Conservation (phyloP, 192 early-diverging fungal genomes). For the Coemansia sp. region DNA sequence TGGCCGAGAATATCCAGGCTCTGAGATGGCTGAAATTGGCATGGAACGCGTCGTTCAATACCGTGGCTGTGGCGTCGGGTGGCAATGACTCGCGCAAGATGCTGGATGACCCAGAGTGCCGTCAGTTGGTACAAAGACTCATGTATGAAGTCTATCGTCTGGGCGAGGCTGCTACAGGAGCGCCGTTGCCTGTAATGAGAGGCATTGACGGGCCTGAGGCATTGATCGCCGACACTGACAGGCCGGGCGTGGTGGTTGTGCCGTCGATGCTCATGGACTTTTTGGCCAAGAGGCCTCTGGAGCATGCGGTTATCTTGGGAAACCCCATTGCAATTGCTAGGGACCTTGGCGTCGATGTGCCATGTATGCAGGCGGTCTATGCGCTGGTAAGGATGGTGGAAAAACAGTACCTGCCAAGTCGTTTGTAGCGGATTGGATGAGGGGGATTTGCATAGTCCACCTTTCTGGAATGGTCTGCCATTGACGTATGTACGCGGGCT, state of each 20-base stretch:
- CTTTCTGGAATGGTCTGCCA: not conserved
- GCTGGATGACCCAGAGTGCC: constrained; percentile 54
- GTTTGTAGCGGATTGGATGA: not conserved
- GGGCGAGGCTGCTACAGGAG: constrained; percentile 55
- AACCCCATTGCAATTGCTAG: constrained; percentile 56
- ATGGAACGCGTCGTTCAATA: constrained; percentile 76
- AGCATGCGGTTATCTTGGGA: constrained; percentile 60
- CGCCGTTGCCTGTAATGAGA: constrained; percentile 24
- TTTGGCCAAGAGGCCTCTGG: constrained; percentile 53
- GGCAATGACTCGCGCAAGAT: constrained; percentile 61
- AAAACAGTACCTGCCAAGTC: too few relatives aligned
- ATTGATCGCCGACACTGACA: constrained; percentile 32
- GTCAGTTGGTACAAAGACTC: constrained; percentile 40
- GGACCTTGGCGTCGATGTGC: constrained; percentile 42
- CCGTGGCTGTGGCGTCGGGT: constrained; percentile 63
- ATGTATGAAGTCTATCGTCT: constrained; percentile 62
- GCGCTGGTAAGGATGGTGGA: constrained; percentile 52
- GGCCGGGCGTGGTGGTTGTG: constrained; percentile 18
- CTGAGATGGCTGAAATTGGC: constrained; percentile 70
- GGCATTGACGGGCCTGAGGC: constrained; percentile 35
- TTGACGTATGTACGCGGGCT: not conserved
- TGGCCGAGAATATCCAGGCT: constrained; percentile 61
- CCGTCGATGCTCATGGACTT: constrained; percentile 69
- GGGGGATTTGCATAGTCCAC: not conserved
- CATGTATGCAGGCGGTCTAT: constrained; percentile 57